Conservation (phyloP, 768 basidiomycete species). For the Trametes maxima region DNA sequence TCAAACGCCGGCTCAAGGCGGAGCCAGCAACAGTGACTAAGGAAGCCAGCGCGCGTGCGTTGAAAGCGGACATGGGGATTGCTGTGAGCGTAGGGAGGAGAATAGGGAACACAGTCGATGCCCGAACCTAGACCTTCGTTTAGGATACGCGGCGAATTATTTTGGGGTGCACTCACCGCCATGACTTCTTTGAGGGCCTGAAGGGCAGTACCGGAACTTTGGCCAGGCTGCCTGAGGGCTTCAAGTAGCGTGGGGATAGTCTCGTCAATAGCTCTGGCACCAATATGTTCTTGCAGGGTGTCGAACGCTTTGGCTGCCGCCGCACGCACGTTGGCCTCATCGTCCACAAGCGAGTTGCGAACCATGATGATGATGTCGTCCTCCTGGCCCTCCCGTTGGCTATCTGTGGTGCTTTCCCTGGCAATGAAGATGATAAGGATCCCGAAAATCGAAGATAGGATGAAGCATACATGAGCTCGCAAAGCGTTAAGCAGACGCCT, state of each 20-base stretch:
- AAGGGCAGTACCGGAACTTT: conserved; percentile 92
- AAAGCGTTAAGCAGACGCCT: conserved; percentile 86
- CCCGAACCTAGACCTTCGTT: conserved; percentile 66
- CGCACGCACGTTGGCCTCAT: conserved; percentile 79
- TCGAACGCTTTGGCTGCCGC: conserved; percentile 93
- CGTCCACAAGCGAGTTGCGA: conserved; percentile 83
- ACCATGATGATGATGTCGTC: conserved; percentile 87
- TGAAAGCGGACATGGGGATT: conserved; percentile 92
- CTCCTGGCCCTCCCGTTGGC: conserved; percentile 85
- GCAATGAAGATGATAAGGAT: not conserved
- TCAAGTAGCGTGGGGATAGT: conserved; percentile 95
- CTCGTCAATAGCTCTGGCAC: conserved; percentile 90
- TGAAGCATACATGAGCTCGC: conserved; percentile 78
- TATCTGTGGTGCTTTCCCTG: conserved; percentile 83
- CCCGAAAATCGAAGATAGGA: conserved; percentile 11
- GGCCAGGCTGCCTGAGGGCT: conserved; percentile 90
- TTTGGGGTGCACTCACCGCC: conserved; percentile 57
- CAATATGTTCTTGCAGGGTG: conserved; percentile 88
- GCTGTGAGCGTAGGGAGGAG: conserved; percentile 91
- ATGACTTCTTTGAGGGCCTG: conserved; percentile 94
- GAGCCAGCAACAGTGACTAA: conserved; percentile 93
- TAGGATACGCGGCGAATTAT: not conserved
- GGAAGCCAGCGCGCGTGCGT: conserved; percentile 86
- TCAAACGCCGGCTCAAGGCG: conserved; percentile 83
- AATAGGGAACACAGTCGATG: conserved; percentile 95